Base-by-base conservation (phyloP, 129 eudicot genomes). In the Pseudognaphalium luteoalbum region DNA sequence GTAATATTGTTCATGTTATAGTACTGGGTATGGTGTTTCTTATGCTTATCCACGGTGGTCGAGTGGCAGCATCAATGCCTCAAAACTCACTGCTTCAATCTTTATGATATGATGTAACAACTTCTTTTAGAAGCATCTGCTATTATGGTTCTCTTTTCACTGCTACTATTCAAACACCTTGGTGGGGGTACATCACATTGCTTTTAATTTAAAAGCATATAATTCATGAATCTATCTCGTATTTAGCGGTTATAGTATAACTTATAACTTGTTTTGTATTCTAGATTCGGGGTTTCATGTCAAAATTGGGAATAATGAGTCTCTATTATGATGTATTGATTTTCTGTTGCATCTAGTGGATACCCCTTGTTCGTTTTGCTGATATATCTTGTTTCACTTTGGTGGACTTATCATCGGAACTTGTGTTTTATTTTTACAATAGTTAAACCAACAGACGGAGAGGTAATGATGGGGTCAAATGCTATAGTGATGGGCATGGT, bases 101-200 rank as follows among this genome's bases (percentile, higher is more conserved):
- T 30, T 60, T 91, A 69, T 82, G 84, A 7, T 88, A 95, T 89
- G 93, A 97, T 61, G 86, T 91, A 25, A 91, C 99, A 19, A 91
- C 97, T 71, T 95, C 99, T 58, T 89, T 95, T 71, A 97, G 99
- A 47, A 95, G 99, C 83, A 95, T 95, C 35, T 95, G 99, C n/a
- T n/a, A n/a, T 85, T 95, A 95, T n/a, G 99, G 99, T 32, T 91
- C 99, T 58, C 97, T 95, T 66, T 95, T 95, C 73, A 95, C 99
- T 56, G 99, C 96, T 68, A 94, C 97, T 74, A 91, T 95, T 42
- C 85, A 97, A 51, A 95, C 97, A 29, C 84, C 91, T 8, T 85
- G 99, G 54, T 94, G 99, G 99, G 90, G 97, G 99, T 91, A 70
- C 60, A 21, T 21, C 22, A 15, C 73, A 34, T 7, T 17, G 50